phyloP scores from a whole-genome alignment of 2,329 filamentous ascomycete genomes.

The Lachnellula cervina region DNA sequence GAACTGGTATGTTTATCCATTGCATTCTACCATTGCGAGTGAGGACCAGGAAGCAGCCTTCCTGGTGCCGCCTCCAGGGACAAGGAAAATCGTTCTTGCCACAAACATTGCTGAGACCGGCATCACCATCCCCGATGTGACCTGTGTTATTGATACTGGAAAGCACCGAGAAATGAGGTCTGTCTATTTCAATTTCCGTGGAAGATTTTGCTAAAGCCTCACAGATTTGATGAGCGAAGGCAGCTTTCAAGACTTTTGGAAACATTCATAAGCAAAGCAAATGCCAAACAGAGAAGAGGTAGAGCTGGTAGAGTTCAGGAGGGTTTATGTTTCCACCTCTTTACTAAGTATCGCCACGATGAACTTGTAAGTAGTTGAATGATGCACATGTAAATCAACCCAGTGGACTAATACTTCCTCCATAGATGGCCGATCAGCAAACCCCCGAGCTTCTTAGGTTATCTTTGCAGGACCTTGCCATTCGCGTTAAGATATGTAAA shows the following conservation, averaged over 20 bases:
- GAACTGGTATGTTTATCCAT: slow-evolving; percentile 79
- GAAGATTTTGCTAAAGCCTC: slow-evolving; percentile 5
- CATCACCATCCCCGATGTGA: slow-evolving; percentile 97
- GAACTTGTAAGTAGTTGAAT: slow-evolving; percentile 39
- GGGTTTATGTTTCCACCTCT: slow-evolving; percentile 92
- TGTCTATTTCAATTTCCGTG: not conserved
- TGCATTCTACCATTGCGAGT: slow-evolving; percentile 92
- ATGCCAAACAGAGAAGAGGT: slow-evolving; percentile 90
- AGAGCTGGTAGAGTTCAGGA: slow-evolving; percentile 93
- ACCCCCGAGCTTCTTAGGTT: slow-evolving; percentile 94
- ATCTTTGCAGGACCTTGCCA: slow-evolving; percentile 89
- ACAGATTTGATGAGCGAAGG: slow-evolving; percentile 75
- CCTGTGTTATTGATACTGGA: slow-evolving; percentile 91
- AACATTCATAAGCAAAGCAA: slow-evolving; percentile 91
- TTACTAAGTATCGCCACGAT: slow-evolving; percentile 86
- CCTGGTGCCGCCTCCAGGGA: slow-evolving; percentile 71
- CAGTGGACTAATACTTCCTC: not conserved
- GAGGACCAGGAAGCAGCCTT: slow-evolving; percentile 97
- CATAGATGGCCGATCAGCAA: slow-evolving; percentile 76
- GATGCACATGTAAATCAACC: not conserved
- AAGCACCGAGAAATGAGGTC: slow-evolving; percentile 92
- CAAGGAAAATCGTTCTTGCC: slow-evolving; percentile 88
- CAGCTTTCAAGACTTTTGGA: slow-evolving; percentile 89
- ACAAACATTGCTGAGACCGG: slow-evolving; percentile 99
- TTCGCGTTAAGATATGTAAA: slow-evolving; percentile 96